Evolutionary conservation across 225 moss, liverwort and hornwort species (phyloP), one percentile per base, ranked within the genome.

Genomic region (Lunularia cruciata): DNA sequence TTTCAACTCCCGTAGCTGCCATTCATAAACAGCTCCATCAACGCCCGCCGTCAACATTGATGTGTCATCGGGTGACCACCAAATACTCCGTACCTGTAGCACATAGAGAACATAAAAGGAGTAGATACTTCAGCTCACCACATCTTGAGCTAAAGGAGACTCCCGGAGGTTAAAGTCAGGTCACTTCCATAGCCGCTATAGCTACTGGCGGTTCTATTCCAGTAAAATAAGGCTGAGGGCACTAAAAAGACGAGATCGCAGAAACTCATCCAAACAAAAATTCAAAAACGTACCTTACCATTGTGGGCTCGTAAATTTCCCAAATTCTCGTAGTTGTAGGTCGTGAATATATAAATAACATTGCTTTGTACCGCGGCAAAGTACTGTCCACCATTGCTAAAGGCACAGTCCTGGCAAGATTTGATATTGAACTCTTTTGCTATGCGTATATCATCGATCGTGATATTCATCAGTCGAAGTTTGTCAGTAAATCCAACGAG

Each of bases 21-120:
- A 96, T 47, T 96, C 90, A 64, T 92, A 96, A 39, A 96, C 75
- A 28, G 95, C 90, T 11, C 95, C 95, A 40, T 96, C 95, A 26
- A 96, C 45, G 19, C 92, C 95, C 0, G 88, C 88, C 18, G 88
- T 90, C 11, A 92, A 74, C 67, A 96, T 77, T 38, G 78, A 73
- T 28, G 77, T 83, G 68, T 96, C 92, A 59, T 96, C 90, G 11
- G 77, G 77, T 8, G 95, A 96, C 95, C 95, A 96, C 69, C 88
- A 84, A 39, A 96, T 71, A 65, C 87, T 85, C 47, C 79, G 84
- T 58, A 96, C 92, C 95, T 96, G 75, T 20, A 28, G 2, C 19
- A 39, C 38, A 26, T 10, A 23, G 39, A 34, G 5, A 2, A 31
- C 31, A 36, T 0, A n/a, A 1, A 20, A 37, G 12, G 34, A 8